Evolutionary conservation across 306 rosid genomes (phyloP).

Genomic region (Vigna unguiculata): DNA sequence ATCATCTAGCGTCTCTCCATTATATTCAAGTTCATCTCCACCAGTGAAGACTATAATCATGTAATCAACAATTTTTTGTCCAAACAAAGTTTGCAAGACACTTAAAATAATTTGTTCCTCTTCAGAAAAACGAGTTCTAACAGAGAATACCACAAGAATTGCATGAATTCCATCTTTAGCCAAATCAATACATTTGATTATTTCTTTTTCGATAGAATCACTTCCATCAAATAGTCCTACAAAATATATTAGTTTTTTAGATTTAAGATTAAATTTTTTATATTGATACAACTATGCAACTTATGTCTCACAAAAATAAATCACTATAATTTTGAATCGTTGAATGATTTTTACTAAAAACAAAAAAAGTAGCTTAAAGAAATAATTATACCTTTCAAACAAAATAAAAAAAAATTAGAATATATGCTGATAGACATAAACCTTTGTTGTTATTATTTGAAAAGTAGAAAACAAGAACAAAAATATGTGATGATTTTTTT

Average conservation of each 20-base stretch:
- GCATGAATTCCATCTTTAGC: not conserved
- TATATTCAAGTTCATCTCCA: not conserved
- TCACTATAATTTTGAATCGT: no score
- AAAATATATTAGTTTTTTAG: not conserved
- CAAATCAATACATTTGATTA: not conserved
- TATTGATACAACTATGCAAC: no score
- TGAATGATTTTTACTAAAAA: no score
- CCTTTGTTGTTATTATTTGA: no score
- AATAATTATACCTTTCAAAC: no score
- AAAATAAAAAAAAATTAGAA: no score
- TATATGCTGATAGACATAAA: no score
- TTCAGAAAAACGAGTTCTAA: conserved; percentile 34
- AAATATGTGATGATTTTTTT: no score
- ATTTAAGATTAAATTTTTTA: not conserved
- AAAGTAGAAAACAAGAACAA: no score
- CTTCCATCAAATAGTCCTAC: not conserved
- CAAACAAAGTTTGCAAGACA: not conserved
- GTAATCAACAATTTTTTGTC: not conserved
- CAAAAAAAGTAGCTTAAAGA: no score
- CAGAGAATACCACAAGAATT: not conserved
- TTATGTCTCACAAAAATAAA: no score
- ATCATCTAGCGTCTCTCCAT: not conserved
- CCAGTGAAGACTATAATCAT: not conserved
- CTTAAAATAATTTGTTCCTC: not conserved
- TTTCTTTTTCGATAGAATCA: not conserved